These are phyloP conservation scores for Penicillium sp. DNA, from an alignment of 2,329 filamentous ascomycete genomes.

Conservation along the genomic window DNA sequence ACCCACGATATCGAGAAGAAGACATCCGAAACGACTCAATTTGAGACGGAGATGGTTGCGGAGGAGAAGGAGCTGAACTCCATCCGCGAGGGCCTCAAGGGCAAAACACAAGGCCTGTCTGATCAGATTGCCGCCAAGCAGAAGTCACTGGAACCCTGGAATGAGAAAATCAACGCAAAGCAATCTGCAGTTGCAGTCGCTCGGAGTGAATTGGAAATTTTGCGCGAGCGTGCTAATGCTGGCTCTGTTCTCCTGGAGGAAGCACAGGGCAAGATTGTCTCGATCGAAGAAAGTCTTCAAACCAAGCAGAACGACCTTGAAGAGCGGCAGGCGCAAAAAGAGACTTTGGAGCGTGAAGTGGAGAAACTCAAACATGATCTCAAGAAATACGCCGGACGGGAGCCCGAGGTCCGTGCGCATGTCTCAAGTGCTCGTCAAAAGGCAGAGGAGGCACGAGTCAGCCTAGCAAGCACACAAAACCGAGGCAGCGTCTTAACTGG, in stretches of 20 bases:
- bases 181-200: slow-evolving; percentile 91
- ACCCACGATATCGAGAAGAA: slow-evolving; percentile 73
- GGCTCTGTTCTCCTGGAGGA: slow-evolving; percentile 81
- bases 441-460: slow-evolving; percentile 91
- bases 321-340: slow-evolving; percentile 68
- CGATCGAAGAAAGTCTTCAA: slow-evolving; percentile 66
- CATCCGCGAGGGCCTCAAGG: slow-evolving; percentile 86
- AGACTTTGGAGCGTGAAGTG: slow-evolving; percentile 68
- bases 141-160: slow-evolving; percentile 93
- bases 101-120: slow-evolving; percentile 91
- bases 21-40: slow-evolving; percentile 65
- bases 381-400: slow-evolving; percentile 66
- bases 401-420: slow-evolving; percentile 76
- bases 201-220: slow-evolving; percentile 87
- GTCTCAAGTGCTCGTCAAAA: slow-evolving; percentile 89
- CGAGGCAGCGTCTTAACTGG: slow-evolving; percentile 89
- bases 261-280: slow-evolving; percentile 70
- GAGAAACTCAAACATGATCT: slow-evolving; percentile 69
- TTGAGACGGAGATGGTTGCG: slow-evolving; percentile 70
- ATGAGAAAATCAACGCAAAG: slow-evolving; percentile 93
- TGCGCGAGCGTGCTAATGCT: slow-evolving; percentile 83
- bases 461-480: slow-evolving; percentile 82
- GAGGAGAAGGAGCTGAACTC: slow-evolving; percentile 77
- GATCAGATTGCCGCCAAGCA: slow-evolving; percentile 90
- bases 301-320: slow-evolving; percentile 72